Base-by-base conservation (phyloP, 2,329 filamentous ascomycete species). In the Xylariaceae sp. region DNA sequence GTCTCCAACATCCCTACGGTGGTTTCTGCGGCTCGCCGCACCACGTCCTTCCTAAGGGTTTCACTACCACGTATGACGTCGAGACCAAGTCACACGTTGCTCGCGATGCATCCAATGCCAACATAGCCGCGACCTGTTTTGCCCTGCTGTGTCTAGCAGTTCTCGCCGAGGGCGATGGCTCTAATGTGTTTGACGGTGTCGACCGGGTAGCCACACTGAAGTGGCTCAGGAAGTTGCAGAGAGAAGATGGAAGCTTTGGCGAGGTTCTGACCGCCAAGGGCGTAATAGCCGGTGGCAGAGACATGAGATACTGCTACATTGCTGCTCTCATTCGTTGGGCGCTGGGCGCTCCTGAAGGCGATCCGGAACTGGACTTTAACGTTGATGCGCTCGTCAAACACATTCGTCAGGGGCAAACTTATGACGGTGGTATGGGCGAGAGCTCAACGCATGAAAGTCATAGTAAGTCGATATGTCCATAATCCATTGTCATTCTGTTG, bases 1-100 rank as follows among this genome's bases (percentile, higher is more conserved):
- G 82, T 49, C 91, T 92, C 69, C 93, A 97, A 73, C 89, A 96
- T 67, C 87, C 89, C 0, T 79, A 83, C 41, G 94, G 94, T 34
- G 94, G 94, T 13, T 97, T 99, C 75, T 88, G 90, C 64, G 92
- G 91, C 47, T 92, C 90, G 63, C 88, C 92, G 1, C 90, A 82
- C 74, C 72, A 95, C 80, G 65, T 76, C 15, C 71, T 76, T n/a
- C 76, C 77, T 1, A 54, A 60, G 1, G 30, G 62, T 13, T 65
- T 70, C 23, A 72, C 53, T 66, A 76, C 65, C 66, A 75, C 63
- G 8, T 76, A 67, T 61, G 74, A 75, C 37, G 64, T 68, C 51
- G 64, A 61, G 6, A 70, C 67, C 45, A 72, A 74, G 61, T 58
- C 59, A 18, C 68, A 71, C 57, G 69, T 69, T 13, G 72, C 75